Base-by-base conservation (phyloP, 257 asterid species). In the Fraxinus anomala region DNA sequence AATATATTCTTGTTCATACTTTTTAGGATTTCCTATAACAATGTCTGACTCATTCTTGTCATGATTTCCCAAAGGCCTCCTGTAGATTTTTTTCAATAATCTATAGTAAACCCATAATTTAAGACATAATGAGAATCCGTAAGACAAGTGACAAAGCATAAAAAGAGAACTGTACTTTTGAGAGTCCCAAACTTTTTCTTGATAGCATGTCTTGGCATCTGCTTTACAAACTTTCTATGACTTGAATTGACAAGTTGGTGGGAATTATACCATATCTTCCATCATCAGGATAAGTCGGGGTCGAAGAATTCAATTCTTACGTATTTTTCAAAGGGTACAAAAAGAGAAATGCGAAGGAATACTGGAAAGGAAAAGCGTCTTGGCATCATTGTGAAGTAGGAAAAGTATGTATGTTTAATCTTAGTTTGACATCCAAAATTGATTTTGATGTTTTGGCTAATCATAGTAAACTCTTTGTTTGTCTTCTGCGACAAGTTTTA, bases 271-370 rank as follows among this genome's bases (percentile, higher is more conserved):
- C 66, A 24, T 24, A 66, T 79, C 65, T 74, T 77, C 51, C 66
- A 39, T 75, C 80, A 82, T 80, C 81, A 37, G 65, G 39, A 12
- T 66, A 68, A 39, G 65, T 76, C 47, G 44, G 24, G 51, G 34
- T 70, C 21, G 68, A 77, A 59, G 78, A 82, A 85, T 82, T 54
- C 11, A 71, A 59, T 82, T 85, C 89, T 80, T n/a, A 66, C 51
- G 39, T 42, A 51, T 76, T 30, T 31, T 63, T 66, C 73, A 65
- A 68, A 14, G 72, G 11, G 65, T 61, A 56, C n/a, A 56, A 61
- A 5, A 23, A 2, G 9, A 33, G 26, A 65, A 44, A 73, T 44
- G 30, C 9, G n/a, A 68, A 67, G 68, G 76, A 42, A 74, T 67
- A 40, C 5, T 70, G 42, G 16, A 74, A 80, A 74, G 75, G 68